These are phyloP conservation scores for Firmiana major DNA, from an alignment of 345 rosid species.

Conservation along the genomic window DNA sequence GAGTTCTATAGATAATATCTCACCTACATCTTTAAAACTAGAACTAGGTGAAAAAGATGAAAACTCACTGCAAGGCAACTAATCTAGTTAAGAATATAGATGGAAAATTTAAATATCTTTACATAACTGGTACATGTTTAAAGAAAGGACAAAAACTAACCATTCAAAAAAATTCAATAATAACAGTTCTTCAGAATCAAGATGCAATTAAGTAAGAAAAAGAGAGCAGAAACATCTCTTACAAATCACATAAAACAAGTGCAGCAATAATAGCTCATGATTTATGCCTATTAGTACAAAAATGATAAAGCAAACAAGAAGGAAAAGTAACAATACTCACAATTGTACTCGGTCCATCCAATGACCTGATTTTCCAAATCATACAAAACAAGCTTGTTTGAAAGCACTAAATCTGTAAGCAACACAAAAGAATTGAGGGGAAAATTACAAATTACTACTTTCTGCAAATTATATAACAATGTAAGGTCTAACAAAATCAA, in stretches of 20 bases:
- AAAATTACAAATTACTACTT: not conserved
- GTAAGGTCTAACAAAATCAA: not conserved
- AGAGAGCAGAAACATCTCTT: not conserved
- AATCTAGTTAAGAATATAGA: not conserved
- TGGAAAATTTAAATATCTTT: not conserved
- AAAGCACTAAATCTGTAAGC: conserved; percentile 85
- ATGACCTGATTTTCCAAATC: conserved; percentile 81
- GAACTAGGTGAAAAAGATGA: not conserved
- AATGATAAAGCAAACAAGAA: not conserved
- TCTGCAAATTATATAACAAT: not conserved
- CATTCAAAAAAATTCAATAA: not conserved
- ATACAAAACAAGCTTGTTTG: conserved; percentile 88
- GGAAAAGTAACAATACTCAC: conserved; percentile 44
- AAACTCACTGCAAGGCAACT: not conserved
- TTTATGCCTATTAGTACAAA: not conserved
- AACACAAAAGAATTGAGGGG: not conserved
- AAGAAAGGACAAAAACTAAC: not conserved
- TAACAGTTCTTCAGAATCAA: not conserved
- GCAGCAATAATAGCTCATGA: not conserved
- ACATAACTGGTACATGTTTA: not conserved
- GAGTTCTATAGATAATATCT: too few species aligned
- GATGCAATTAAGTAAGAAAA: not conserved
- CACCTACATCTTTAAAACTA: not conserved
- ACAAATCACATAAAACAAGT: not conserved
- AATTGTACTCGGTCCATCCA: conserved; percentile 96